Base-by-base conservation (phyloP, 768 basidiomycete species). In the Suillus fuscotomentosus region DNA sequence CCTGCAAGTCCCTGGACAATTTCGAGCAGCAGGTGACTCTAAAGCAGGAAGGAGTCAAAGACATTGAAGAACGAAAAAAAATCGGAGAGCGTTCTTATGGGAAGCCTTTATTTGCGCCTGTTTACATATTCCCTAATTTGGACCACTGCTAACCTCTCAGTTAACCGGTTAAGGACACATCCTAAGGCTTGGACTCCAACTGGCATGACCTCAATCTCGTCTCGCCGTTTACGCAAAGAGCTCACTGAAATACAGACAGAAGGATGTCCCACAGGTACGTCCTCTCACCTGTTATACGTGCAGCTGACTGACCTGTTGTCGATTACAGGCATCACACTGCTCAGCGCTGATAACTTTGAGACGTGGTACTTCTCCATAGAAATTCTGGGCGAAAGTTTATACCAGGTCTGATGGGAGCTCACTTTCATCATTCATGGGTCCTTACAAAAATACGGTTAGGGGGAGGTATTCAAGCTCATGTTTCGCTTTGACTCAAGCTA, bases 401-500 rank as follows among this genome's bases (percentile, higher is more conserved):
- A 92, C 78, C 73, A 86, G 80, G 94, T 89, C 70, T 61, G 77
- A 59, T 36, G 7, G 5, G 27, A 11, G 22, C 24, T n/a, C 48
- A 34, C 43, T 31, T 65, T n/a, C 24, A 64, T 72, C 11, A 61
- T 22, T n/a, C 11, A 5, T 56, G 36, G 34, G 20, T 15, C 7
- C n/a, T 38, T 45, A 27, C 57, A 22, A 27, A 13, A 36, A 63
- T 53, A 15, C 22, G 42, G 17, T 22, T 68, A 94, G 92, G 88
- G 82, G 59, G 92, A 95, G 78, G 83, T 82, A 60, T 89, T 92
- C 75, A 88, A 85, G 62, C 81, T 94, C 45, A 88, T 88, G 76
- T 95, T 96, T 75, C 84, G 89, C 70, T 96, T 96, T 73, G 91
- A 93, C 68, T 43, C 83, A 1, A 84, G 85, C 69, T 95, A 95